Evolutionary conservation across 345 rosid genomes (phyloP).

Genomic region (Viola odorata): DNA sequence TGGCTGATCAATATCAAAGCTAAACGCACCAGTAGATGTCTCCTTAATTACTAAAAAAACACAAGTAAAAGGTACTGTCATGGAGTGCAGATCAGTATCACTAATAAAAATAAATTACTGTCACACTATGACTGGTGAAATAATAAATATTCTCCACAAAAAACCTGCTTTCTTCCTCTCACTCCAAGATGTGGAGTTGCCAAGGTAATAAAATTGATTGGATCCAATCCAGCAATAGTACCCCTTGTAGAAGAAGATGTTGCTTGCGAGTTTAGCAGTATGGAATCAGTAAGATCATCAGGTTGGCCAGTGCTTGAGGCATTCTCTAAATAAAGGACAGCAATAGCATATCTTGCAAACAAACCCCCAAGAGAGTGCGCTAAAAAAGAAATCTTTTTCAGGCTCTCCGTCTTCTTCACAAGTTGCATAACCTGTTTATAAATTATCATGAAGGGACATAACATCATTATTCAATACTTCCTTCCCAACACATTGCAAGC

Average conservation of each 20-base stretch:
- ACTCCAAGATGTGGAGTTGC: conserved; percentile 99
- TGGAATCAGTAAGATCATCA: conserved; percentile 25
- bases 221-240: conserved; percentile 81
- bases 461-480: conserved; percentile 3
- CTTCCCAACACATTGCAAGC: conserved; percentile 5
- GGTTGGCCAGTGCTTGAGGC: conserved; percentile 20
- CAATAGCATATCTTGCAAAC: conserved; percentile 88
- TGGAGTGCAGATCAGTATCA: not conserved
- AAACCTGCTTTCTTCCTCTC: conserved; percentile 94
- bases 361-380: conserved; percentile 99
- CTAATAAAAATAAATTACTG: not conserved
- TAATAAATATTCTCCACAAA: conserved; percentile 23
- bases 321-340: conserved; percentile 56
- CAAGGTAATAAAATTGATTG: conserved; percentile 87
- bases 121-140: not conserved
- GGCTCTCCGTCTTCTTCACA: conserved; percentile 57
- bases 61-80: not conserved
- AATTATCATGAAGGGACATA: conserved; percentile 3
- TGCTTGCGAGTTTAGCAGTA: conserved; percentile 25
- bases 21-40: not conserved
- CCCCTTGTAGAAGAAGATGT: conserved; percentile 34
- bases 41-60: not conserved
- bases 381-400: conserved; percentile 81
- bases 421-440: conserved; percentile 58
- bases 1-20: not conserved